Base-by-base conservation (phyloP, 2,329 filamentous ascomycete genomes). In the Coniochaeta hoffmannii region DNA sequence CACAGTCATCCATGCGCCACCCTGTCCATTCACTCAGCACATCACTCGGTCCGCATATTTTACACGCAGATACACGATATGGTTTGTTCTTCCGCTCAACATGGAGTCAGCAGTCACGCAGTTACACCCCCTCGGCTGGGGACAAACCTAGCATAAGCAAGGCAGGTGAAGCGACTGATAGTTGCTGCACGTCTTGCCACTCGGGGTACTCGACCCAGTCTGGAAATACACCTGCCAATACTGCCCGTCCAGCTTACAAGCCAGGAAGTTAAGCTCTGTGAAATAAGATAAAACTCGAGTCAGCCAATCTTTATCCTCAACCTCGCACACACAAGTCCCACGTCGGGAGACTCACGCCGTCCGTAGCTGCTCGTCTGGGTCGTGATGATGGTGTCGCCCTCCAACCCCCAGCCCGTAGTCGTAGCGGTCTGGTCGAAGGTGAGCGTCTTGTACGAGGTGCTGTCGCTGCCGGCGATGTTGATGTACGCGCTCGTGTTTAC, bases 81-180 rank as follows among this genome's bases (percentile, higher is more conserved):
- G n/a, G n/a, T n/a, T n/a, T n/a, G n/a, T n/a, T n/a, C n/a, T n/a
- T n/a, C n/a, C n/a, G n/a, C n/a, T n/a, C n/a, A n/a, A n/a, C n/a
- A n/a, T n/a, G n/a, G n/a, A n/a, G n/a, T n/a, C n/a, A n/a, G n/a
- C n/a, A n/a, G n/a, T n/a, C n/a, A n/a, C n/a, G n/a, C n/a, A n/a
- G n/a, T n/a, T n/a, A n/a, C n/a, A n/a, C n/a, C n/a, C n/a, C n/a
- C n/a, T n/a, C n/a, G n/a, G n/a, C n/a, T n/a, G n/a, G 30, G 30
- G 30, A 7, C 30, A 12, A 32, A 32, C 34, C 15, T 59, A 76
- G 53, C 77, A 79, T 35, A 80, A 61, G 59, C 76, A 80, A 31
- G 77, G 78, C 61, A 80, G 63, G 66, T 81, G 79, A 55, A 81
- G 68, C 28, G 76, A 79, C 69, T 80, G 77, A 57, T 76, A 79